phyloP scores from a whole-genome alignment of 169 alveolate species.

The Plasmodium adleri region DNA sequence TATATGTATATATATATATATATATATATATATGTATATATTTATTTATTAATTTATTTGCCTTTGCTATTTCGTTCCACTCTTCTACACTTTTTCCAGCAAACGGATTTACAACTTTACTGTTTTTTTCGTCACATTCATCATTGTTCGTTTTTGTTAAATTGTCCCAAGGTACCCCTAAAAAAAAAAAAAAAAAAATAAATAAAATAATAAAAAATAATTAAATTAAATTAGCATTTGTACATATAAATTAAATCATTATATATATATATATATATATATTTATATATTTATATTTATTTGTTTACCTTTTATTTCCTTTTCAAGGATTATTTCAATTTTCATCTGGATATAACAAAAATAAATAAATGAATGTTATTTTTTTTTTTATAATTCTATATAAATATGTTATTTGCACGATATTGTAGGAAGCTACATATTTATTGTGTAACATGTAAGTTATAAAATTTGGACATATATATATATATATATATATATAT shows the following conservation, averaged over 20 bases:
- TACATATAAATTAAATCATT: too few species aligned
- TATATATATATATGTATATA: neutral
- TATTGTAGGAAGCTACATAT: too few species aligned
- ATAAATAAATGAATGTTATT: neutral
- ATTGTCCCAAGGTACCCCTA: slow-evolving; percentile 29
- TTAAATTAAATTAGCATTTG: too few species aligned
- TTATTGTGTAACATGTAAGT: too few species aligned
- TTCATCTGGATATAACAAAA: slow-evolving; percentile 24
- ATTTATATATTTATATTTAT: too few species aligned
- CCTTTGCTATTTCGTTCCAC: slow-evolving; percentile 47
- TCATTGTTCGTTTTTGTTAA: slow-evolving; percentile 3
- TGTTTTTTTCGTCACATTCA: neutral
- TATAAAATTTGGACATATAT: too few species aligned
- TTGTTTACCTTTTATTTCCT: slow-evolving; percentile 29
- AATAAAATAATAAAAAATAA: neutral
- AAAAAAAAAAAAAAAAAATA: neutral
- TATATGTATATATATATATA: neutral
- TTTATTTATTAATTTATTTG: neutral
- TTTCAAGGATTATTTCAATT: slow-evolving; percentile 31
- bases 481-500: too few species aligned
- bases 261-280: neutral
- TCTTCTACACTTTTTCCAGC: slow-evolving; percentile 60
- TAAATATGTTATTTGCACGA: neutral
- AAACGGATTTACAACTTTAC: slow-evolving; percentile 37
- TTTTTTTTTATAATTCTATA: neutral